Conservation (phyloP, 106 monocot genomes). For the Posidonia australis region DNA sequence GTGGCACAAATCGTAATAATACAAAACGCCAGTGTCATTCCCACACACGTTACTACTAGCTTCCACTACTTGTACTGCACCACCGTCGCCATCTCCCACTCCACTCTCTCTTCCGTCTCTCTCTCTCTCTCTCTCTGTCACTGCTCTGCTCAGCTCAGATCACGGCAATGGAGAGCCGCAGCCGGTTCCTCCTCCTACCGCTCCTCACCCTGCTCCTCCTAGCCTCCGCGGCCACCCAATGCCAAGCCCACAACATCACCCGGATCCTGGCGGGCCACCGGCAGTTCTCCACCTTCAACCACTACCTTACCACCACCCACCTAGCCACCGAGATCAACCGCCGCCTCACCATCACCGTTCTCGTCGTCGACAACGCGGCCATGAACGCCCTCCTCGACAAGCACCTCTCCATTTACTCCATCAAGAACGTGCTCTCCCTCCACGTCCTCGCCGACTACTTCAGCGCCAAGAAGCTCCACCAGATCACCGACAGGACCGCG, state of each 20-base stretch:
- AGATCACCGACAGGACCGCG: conserved; percentile 24
- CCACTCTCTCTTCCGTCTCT: background rate
- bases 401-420: conserved; percentile 23
- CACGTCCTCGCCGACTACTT: conserved; percentile 44
- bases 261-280: conserved; percentile 56
- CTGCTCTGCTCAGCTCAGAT: background rate
- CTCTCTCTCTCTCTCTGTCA: background rate
- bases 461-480: conserved; percentile 22
- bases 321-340: conserved; percentile 72
- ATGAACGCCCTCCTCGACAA: conserved; percentile 25
- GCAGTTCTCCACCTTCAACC: conserved; percentile 76
- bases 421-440: conserved; percentile 35
- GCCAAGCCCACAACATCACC: conserved; percentile 38
- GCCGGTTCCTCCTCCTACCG: background rate
- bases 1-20: too few relatives aligned
- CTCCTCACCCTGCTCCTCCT: background rate
- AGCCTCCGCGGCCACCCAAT: background rate
- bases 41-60: background rate
- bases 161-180: background rate
- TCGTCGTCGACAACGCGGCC: conserved; percentile 53
- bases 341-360: conserved; percentile 59
- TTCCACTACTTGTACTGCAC: background rate
- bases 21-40: background rate
- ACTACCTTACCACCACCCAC: conserved; percentile 46
- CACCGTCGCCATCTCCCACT: background rate